Evolutionary conservation across 306 rosid genomes (phyloP).

Genomic region (Castanospermum australe): DNA sequence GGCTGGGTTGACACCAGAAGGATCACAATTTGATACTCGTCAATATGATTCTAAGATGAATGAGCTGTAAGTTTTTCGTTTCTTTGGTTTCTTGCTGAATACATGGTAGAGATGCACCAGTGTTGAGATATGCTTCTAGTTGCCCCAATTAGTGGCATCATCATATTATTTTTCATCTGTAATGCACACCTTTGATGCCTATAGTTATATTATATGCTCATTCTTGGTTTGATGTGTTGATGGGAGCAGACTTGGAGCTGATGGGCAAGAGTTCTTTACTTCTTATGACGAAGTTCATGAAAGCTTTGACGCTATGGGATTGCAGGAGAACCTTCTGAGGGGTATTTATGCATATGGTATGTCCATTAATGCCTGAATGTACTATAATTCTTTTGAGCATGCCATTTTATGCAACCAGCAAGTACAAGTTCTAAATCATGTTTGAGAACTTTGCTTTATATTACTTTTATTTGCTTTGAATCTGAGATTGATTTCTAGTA

Average conservation of each 20-base stretch:
- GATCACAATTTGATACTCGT: conserved; percentile 59
- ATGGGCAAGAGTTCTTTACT: conserved; percentile 61
- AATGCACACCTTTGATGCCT: background rate
- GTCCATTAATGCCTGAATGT: background rate
- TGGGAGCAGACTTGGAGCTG: conserved; percentile 48
- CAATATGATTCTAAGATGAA: conserved; percentile 64
- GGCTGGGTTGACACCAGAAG: conserved; percentile 57
- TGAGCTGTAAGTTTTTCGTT: conserved; percentile 44
- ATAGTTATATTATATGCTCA: background rate
- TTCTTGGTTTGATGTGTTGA: conserved; percentile 26
- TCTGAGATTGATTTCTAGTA: background rate
- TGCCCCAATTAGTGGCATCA: background rate
- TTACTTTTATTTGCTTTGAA: background rate
- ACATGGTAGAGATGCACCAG: background rate
- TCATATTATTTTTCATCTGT: background rate
- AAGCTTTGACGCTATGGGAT: conserved; percentile 62
- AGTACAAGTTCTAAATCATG: background rate
- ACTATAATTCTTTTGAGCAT: background rate
- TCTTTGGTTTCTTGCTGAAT: background rate
- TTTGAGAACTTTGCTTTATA: background rate
- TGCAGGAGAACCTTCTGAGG: conserved; percentile 69
- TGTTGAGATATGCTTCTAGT: background rate
- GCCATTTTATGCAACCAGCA: background rate
- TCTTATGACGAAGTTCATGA: conserved; percentile 66
- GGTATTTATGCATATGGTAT: conserved; percentile 76